Conservation (phyloP, 2,329 filamentous ascomycete genomes). For the Iodosphaeria phyllophila region DNA sequence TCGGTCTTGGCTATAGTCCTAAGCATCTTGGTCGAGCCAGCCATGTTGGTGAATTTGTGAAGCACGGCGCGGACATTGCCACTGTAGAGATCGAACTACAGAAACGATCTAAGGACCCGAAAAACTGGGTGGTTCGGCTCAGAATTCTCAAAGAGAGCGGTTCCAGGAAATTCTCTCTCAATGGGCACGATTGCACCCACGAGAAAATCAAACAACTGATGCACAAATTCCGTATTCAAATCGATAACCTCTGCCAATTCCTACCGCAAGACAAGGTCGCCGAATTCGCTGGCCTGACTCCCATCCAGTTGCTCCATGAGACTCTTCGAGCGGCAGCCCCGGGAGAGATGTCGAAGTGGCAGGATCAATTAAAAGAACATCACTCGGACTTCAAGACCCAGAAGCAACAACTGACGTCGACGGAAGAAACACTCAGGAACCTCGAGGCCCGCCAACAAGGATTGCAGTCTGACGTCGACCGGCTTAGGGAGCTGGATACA, state of each 20-base stretch:
- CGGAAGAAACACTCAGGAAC: slow-evolving; percentile 43
- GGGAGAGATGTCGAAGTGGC: slow-evolving; percentile 61
- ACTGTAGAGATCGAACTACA: slow-evolving; percentile 83
- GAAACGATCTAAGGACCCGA: slow-evolving; percentile 32
- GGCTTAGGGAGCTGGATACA: slow-evolving; percentile 55
- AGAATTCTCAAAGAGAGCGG: slow-evolving; percentile 71
- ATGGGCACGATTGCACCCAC: slow-evolving; percentile 42
- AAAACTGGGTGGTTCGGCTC: slow-evolving; percentile 58
- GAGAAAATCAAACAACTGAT: slow-evolving; percentile 51
- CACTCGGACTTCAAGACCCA: slow-evolving; percentile 50
- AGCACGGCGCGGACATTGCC: slow-evolving; percentile 63
- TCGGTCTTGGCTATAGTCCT: slow-evolving; percentile 73
- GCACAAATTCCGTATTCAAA: slow-evolving; percentile 65
- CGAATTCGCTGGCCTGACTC: slow-evolving; percentile 72
- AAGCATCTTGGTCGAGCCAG: slow-evolving; percentile 73
- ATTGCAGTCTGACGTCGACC: slow-evolving; percentile 67
- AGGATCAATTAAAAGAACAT: slow-evolving; percentile 53
- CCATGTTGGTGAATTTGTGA: slow-evolving; percentile 77
- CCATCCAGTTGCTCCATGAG: slow-evolving; percentile 64
- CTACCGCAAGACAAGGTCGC: slow-evolving; percentile 89
- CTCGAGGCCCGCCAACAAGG: slow-evolving; percentile 56
- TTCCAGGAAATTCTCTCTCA: slow-evolving; percentile 59
- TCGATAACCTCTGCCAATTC: slow-evolving; percentile 96
- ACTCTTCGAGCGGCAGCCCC: slow-evolving; percentile 81
- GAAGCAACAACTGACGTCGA: slow-evolving; percentile 34